Conservation (phyloP, 768 basidiomycete genomes). For the Suillus clintonianus region DNA sequence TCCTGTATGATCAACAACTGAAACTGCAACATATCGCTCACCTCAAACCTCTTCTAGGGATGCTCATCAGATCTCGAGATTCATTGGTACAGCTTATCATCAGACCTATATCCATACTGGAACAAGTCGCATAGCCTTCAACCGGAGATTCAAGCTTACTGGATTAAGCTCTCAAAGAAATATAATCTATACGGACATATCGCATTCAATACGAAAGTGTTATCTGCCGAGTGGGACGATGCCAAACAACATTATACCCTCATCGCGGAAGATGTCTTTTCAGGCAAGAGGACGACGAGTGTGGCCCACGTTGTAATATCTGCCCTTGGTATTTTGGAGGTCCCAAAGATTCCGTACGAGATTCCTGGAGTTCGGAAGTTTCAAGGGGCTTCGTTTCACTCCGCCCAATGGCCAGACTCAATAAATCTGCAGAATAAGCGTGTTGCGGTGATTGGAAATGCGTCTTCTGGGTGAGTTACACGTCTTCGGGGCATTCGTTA, state of each 20-base stretch:
- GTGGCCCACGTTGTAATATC: constrained; percentile 52
- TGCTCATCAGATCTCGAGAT: constrained; percentile 45
- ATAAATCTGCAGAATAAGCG: constrained; percentile 44
- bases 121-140: constrained; percentile 41
- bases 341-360: constrained; percentile 39
- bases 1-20: constrained; percentile 9
- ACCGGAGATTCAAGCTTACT: constrained; percentile 44
- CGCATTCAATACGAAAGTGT: constrained; percentile 44
- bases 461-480: constrained; percentile 54
- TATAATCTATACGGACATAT: constrained; percentile 43
- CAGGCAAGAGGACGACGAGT: constrained; percentile 29
- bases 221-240: constrained; percentile 47
- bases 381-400: constrained; percentile 54
- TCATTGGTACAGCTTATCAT: constrained; percentile 47
- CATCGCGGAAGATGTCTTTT: constrained; percentile 29
- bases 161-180: constrained; percentile 42
- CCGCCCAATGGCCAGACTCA: constrained; percentile 47
- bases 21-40: not conserved
- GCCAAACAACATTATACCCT: constrained; percentile 38
- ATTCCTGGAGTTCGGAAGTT: constrained; percentile 41
- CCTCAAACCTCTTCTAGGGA: constrained; percentile 30
- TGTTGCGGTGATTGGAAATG: constrained; percentile 56
- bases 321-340: constrained; percentile 48
- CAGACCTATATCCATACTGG: constrained; percentile 51
- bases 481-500: not conserved